Base-by-base conservation (phyloP, 2,329 filamentous ascomycete genomes). In the Hymenotorrendiella dingleyae region DNA sequence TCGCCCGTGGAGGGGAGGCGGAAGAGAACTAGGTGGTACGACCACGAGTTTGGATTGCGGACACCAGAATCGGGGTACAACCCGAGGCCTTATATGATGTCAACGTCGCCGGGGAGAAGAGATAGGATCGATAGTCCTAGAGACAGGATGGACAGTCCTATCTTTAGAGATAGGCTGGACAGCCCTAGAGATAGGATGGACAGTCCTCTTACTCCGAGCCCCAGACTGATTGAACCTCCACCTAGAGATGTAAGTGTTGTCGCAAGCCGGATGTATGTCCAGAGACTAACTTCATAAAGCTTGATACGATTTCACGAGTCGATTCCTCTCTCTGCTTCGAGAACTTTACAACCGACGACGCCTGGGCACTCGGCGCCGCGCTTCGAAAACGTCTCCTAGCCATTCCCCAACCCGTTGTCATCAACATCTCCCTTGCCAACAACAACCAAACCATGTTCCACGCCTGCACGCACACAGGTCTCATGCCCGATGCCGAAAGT, bases 401-500 rank as follows among this genome's bases (percentile, higher is more conserved):
- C 5, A 69, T 77, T 43, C 56, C 70, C 6, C 70, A 72, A 34
- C 71, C 80, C 1, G 71, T 72, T 17, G 66, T 85, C 24, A 76
- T 86, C 56, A 76, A 77, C 57, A 84, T 86, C 62, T 67, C 73
- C 23, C 70, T 81, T n/a, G 68, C 77, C 44, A 73, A 76, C 56
- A 64, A 62, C 52, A 61, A 64, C 36, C 82, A 84, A 54, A 68
- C 78, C 1, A 65, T 91, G 16, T 91, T 88, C 69, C 84, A 89
- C 60, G 69, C 72, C 45, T 78, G 76, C 4, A 83, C 81, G 0
- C 76, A 83, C 29, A 66, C 76, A 0, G 85, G 86, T 6, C 77
- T 79, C 4, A 70, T 74, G 47, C 82, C 84, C 0, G 86, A 91
- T 62, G 83, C 86, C 56, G 81, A 85, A 60, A 65, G 65, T 21